Evolutionary conservation across 2,329 filamentous ascomycete species (phyloP).

Genomic region (Pyricularia grisea): DNA sequence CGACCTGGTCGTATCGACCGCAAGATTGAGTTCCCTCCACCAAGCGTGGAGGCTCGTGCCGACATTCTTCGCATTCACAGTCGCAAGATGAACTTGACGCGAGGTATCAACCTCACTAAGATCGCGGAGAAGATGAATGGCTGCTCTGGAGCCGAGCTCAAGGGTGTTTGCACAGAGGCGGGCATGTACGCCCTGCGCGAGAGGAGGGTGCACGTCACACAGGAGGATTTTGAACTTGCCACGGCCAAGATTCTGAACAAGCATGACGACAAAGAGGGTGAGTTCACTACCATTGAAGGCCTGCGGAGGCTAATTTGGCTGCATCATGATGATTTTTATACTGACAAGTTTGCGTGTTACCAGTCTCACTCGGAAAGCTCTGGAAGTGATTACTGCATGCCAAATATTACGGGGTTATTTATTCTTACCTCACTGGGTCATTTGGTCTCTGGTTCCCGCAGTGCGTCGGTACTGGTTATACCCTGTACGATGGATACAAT

Average conservation of each 20-base stretch:
- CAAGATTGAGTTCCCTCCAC: conserved; percentile 98
- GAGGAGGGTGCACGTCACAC: conserved; percentile 92
- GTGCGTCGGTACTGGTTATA: background rate
- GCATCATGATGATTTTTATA: conserved; percentile 21
- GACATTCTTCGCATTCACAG: conserved; percentile 98
- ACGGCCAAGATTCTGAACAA: conserved; percentile 99
- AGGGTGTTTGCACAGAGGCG: conserved; percentile 97
- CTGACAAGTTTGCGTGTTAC: conserved; percentile 4
- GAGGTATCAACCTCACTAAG: conserved; percentile 95
- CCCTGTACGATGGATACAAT: conserved; percentile 3
- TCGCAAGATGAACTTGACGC: conserved; percentile 95
- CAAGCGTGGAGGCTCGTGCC: conserved; percentile 89
- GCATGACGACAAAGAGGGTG: conserved; percentile 90
- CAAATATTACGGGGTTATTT: background rate
- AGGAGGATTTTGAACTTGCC: conserved; percentile 97
- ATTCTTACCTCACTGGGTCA: background rate
- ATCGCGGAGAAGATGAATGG: conserved; percentile 99
- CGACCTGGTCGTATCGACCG: conserved; percentile 96
- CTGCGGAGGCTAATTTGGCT: background rate
- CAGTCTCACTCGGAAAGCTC: conserved; percentile 64
- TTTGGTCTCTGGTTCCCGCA: background rate
- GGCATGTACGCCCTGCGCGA: conserved; percentile 97
- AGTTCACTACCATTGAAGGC: background rate
- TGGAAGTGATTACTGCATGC: conserved; percentile 28
- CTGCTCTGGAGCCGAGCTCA: conserved; percentile 92